Conservation (phyloP, 495 filamentous ascomycete species). For the Daldinia decipiens region DNA sequence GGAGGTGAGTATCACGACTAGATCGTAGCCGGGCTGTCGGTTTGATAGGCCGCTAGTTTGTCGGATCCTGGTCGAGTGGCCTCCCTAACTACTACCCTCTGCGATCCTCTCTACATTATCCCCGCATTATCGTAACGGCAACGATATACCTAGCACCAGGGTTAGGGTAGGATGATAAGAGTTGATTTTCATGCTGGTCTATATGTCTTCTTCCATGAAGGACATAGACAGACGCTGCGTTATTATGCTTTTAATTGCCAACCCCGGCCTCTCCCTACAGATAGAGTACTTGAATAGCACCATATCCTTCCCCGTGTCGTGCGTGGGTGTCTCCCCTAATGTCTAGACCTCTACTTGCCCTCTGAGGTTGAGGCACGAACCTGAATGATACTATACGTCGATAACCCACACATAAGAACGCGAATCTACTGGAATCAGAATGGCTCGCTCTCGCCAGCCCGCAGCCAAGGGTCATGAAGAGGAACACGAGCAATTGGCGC, state of each 20-base stretch:
- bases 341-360: neutral
- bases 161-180: constrained; percentile 5
- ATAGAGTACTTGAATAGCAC: constrained; percentile 31
- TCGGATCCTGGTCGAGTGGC: constrained; percentile 21
- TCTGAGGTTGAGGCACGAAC: neutral
- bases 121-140: constrained; percentile 33
- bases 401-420: constrained; percentile 11
- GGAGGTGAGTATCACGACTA: constrained; percentile 12
- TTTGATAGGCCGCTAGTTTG: constrained; percentile 39
- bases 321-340: neutral
- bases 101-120: constrained; percentile 30
- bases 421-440: constrained; percentile 6
- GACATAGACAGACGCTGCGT: constrained; percentile 7
- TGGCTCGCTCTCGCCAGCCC: constrained; percentile 32
- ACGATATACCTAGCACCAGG: constrained; percentile 1
- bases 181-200: neutral
- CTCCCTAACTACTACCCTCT: constrained; percentile 15
- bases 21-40: constrained; percentile 39
- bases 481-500: constrained; percentile 52
- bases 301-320: constrained; percentile 17
- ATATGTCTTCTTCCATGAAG: constrained; percentile 14
- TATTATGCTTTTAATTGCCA: constrained; percentile 25
- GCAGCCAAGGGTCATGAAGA: constrained; percentile 39
- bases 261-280: constrained; percentile 2
- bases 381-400: neutral